A percentile compares a stretch with the other conserved stretches of the same genome.
These are phyloP conservation scores for Asterophora lycoperdoides DNA, from an alignment of 768 basidiomycete genomes.

Conservation along the genomic window DNA sequence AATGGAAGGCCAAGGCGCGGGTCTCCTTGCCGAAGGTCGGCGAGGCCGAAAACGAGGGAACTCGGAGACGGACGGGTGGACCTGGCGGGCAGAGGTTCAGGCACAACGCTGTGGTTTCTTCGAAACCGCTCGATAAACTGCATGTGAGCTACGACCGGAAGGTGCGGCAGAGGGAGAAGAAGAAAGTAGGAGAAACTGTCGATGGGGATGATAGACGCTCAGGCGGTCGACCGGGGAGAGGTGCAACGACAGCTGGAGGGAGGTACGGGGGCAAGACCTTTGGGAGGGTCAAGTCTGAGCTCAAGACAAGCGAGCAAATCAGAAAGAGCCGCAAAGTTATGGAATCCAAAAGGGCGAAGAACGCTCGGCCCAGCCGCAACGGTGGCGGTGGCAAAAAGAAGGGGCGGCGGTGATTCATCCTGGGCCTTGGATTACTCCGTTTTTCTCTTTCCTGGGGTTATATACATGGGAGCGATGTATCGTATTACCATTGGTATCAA, in stretches of 20 bases:
- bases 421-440: neutral
- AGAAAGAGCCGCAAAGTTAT: slow-evolving; percentile 63
- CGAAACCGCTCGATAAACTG: slow-evolving; percentile 78
- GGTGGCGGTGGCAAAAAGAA: slow-evolving; percentile 31
- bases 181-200: slow-evolving; percentile 35
- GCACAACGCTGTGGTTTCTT: slow-evolving; percentile 58
- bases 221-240: slow-evolving; percentile 15
- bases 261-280: slow-evolving; percentile 58
- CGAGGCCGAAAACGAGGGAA: slow-evolving; percentile 59
- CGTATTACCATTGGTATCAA: slow-evolving; percentile 1
- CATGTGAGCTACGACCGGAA: slow-evolving; percentile 73
- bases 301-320: slow-evolving; percentile 86
- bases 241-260: slow-evolving; percentile 32
- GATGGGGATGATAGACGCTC: slow-evolving; percentile 21
- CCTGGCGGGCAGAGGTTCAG: slow-evolving; percentile 61
- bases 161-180: slow-evolving; percentile 56
- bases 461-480: no score
- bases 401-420: slow-evolving; percentile 34
- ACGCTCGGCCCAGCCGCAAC: slow-evolving; percentile 60
- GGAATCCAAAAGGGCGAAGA: slow-evolving; percentile 71
- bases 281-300: slow-evolving; percentile 70
- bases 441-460: neutral
- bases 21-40: slow-evolving; percentile 77
- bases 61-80: slow-evolving; percentile 32
- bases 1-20: slow-evolving; percentile 84